Conservation (phyloP, 306 rosid species). For the Pyrus bretschneideri region DNA sequence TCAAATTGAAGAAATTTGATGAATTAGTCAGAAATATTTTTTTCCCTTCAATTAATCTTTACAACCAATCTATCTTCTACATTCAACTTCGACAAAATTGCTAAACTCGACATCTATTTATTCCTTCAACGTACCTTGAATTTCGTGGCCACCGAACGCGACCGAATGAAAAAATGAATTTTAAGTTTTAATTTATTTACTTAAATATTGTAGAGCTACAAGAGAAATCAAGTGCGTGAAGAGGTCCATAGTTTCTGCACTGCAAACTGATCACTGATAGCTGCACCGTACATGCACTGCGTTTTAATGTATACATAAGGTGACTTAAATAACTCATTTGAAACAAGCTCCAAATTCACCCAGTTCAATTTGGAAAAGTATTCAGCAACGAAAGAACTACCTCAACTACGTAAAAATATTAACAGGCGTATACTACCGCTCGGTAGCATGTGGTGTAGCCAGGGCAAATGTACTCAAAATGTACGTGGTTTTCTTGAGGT, state of each 20-base stretch:
- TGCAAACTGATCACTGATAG: not conserved
- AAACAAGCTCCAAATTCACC: constrained; percentile 6
- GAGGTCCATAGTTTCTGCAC: not conserved
- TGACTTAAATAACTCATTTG: not conserved
- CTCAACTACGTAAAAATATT: constrained; percentile 23
- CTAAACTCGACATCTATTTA: no score
- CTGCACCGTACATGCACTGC: not conserved
- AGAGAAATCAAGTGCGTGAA: not conserved
- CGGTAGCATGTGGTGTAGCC: constrained; percentile 12
- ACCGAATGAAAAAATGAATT: not conserved
- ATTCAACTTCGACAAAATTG: no score
- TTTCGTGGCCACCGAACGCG: no score
- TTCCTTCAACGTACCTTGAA: no score
- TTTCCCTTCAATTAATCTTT: no score
- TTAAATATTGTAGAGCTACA: not conserved
- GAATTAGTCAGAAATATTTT: no score
- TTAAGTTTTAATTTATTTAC: not conserved
- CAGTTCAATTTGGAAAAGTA: constrained; percentile 21
- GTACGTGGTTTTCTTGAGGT: constrained; percentile 9
- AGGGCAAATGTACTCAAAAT: constrained; percentile 11
- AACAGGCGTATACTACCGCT: constrained; percentile 28
- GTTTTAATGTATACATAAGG: not conserved
- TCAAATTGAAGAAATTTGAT: no score
- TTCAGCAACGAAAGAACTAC: constrained; percentile 21
- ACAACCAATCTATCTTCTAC: no score